These are phyloP conservation scores for Lithohypha guttulata DNA, from an alignment of 2,329 filamentous ascomycete genomes.

Conservation along the genomic window DNA sequence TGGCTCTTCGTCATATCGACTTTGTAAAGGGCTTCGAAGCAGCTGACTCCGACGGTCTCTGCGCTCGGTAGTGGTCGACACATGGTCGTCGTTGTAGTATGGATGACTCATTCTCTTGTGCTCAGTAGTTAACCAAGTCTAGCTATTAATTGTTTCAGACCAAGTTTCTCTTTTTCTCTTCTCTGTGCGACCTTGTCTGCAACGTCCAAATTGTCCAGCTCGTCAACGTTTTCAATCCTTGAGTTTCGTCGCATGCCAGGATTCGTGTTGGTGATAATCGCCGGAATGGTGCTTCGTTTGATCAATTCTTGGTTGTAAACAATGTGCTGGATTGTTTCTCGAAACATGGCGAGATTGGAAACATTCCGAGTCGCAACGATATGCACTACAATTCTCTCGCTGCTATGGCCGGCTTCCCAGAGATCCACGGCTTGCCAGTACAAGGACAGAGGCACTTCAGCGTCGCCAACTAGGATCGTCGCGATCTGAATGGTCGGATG, in stretches of 20 bases:
- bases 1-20: no score
- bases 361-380: not conserved
- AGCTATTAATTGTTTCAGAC: not conserved
- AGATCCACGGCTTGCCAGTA: conserved; percentile 6
- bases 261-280: not conserved
- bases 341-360: not conserved
- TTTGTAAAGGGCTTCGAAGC: no score
- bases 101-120: no score
- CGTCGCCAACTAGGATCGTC: not conserved
- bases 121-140: conserved; percentile 2
- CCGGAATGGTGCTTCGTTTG: not conserved
- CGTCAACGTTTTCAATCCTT: conserved; percentile 1
- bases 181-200: not conserved
- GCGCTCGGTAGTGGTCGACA: no score
- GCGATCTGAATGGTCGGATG: not conserved
- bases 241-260: not conserved
- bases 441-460: conserved; percentile 1
- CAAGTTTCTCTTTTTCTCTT: not conserved
- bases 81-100: no score
- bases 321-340: conserved; percentile 3
- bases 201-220: conserved; percentile 2
- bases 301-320: conserved; percentile 5
- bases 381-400: not conserved
- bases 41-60: no score
- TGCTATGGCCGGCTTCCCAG: not conserved